Conservation (phyloP, 1,284 basidiomycete species). For the Golubevia pallescens region DNA sequence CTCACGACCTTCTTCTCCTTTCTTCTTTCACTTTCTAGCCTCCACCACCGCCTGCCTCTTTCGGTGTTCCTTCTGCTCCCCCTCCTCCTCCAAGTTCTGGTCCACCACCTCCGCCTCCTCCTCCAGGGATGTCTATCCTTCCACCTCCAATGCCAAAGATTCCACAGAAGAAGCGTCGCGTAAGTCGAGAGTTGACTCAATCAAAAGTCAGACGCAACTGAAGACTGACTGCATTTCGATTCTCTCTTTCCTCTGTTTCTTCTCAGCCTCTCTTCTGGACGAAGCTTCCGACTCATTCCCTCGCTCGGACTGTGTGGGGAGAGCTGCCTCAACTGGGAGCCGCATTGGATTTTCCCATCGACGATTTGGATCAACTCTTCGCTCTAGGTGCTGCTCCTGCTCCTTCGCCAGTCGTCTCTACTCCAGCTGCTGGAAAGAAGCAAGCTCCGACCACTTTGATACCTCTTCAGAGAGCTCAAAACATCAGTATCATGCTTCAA, state of each 20-base stretch:
- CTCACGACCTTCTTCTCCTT: too few species aligned
- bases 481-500: constrained; percentile 35
- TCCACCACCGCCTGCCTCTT: constrained; percentile 13
- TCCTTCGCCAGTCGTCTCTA: constrained; percentile 14
- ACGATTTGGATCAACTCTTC: constrained; percentile 78
- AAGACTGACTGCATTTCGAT: too few species aligned
- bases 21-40: too few species aligned
- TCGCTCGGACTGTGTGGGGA: constrained; percentile 75
- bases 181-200: constrained; percentile 19
- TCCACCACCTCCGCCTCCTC: constrained; percentile 20
- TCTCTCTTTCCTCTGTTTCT: too few species aligned
- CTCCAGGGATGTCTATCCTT: constrained; percentile 10
- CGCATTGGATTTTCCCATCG: constrained; percentile 69
- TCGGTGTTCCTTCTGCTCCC: constrained; percentile 11
- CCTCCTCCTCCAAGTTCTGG: constrained; percentile 15
- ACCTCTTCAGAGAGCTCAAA: constrained; percentile 32
- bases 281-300: constrained; percentile 70
- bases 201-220: too few species aligned
- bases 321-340: constrained; percentile 67
- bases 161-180: constrained; percentile 72
- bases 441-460: constrained; percentile 33
- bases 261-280: constrained; percentile 84
- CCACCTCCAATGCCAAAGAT: constrained; percentile 13
- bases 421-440: constrained; percentile 11
- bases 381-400: constrained; percentile 69